A percentile compares a stretch with the other conserved stretches of the same genome.
These are phyloP conservation scores for Reutealis trisperma DNA, from an alignment of 345 rosid species.

Conservation along the genomic window DNA sequence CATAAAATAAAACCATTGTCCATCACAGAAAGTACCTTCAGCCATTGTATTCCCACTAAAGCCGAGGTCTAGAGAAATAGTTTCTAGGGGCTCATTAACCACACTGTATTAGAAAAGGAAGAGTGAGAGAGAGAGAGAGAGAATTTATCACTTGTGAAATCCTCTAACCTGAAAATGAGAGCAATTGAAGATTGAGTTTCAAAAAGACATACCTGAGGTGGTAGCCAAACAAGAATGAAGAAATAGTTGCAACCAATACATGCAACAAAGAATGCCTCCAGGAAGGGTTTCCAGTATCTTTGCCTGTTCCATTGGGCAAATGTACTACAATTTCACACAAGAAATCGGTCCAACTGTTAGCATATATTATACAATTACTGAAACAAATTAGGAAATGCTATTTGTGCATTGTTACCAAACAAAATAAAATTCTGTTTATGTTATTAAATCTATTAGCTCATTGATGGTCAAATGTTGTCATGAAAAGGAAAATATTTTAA, in stretches of 20 bases:
- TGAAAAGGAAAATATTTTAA: background rate
- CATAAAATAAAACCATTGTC: constrained; percentile 15
- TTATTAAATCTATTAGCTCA: background rate
- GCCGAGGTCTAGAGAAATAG: constrained; percentile 80
- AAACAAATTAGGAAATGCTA: background rate
- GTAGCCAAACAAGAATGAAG: constrained; percentile 85
- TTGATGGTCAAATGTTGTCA: no score
- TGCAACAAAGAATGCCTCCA: constrained; percentile 85
- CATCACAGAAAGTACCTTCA: constrained; percentile 58
- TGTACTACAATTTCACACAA: constrained; percentile 39
- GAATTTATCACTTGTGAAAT: background rate
- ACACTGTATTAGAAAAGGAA: constrained; percentile 56
- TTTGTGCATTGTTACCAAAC: background rate
- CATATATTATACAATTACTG: no score
- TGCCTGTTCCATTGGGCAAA: constrained; percentile 51
- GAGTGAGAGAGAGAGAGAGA: background rate
- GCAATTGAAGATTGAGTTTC: constrained; percentile 5
- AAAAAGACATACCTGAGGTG: constrained; percentile 69
- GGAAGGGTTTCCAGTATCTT: constrained; percentile 66
- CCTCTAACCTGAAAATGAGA: constrained; percentile 4
- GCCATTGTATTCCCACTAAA: constrained; percentile 81
- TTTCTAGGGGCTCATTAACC: constrained; percentile 90
- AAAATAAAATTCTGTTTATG: background rate
- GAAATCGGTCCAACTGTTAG: constrained; percentile 26
- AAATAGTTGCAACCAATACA: constrained; percentile 69